Evolutionary conservation across 2,329 filamentous ascomycete genomes (phyloP), one percentile per base, ranked within the genome.

Genomic region (Aphanocladium album): DNA sequence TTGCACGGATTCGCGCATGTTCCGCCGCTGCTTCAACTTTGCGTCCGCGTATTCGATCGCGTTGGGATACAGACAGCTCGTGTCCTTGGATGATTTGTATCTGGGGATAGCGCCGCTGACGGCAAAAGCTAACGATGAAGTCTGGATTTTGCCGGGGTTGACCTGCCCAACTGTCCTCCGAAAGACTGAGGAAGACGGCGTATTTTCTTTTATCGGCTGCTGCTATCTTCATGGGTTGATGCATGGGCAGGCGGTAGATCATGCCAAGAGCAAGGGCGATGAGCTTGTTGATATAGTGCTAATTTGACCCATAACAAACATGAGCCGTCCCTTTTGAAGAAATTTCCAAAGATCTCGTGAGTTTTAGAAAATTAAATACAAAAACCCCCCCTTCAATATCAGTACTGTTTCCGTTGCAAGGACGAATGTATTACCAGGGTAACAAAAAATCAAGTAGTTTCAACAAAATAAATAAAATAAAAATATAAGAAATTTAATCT

Each of bases 1-100:
- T 12, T 57, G 56, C 45, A 39, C 45, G 0, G 39, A 60, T 12
- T 66, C 66, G n/a, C 45, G 59, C 27, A 52, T 67, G 30, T 65
- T 65, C 19, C 53, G 52, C 33, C 50, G 51, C 17, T 69, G 68
- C 41, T 56, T 45, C 25, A 62, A 61, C 37, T 68, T 68, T 30
- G 55, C 57, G 23, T 65, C 62, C 6, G 61, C 64, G 19, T 68
- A 63, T 37, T 17, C 47, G 19, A 45, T 61, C 19, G 60, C 64
- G 21, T 68, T 67, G 33, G 67, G 67, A 9, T 64, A 64, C 16
- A 55, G 67, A 17, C 64, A 68, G 57, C 63, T 69, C 21, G 64
- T 68, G 33, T 62, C 65, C 12, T 39, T 68, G 21, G 62, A 63
- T 17, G 60, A 60, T 30, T 37, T 45, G 11, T 60, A 63, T 27